These are phyloP conservation scores for Oryza officinalis DNA, from an alignment of 176 grass and related monocot genomes.

Conservation along the genomic window DNA sequence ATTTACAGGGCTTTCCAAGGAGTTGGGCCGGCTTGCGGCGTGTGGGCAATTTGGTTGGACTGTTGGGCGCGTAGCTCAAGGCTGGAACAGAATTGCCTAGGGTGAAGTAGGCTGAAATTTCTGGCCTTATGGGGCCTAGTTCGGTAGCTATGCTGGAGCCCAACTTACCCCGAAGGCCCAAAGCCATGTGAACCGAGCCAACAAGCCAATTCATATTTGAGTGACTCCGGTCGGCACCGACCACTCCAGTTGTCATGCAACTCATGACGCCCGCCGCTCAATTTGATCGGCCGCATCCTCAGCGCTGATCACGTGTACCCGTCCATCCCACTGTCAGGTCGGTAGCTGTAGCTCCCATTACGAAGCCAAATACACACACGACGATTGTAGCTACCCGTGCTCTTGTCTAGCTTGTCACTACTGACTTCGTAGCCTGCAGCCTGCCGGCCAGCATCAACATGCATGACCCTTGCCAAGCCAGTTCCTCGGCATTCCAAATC, in stretches of 20 bases:
- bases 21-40: too few relatives aligned
- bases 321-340: not conserved
- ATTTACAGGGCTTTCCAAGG: too few relatives aligned
- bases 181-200: too few relatives aligned
- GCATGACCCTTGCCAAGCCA: not conserved
- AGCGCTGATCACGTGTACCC: slow-evolving; percentile 1
- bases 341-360: not conserved
- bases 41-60: too few relatives aligned
- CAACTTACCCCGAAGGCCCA: too few relatives aligned
- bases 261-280: not conserved
- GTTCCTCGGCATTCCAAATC: not conserved
- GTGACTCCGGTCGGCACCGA: not conserved
- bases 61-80: too few relatives aligned
- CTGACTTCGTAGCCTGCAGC: not conserved
- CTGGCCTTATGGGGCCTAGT: too few relatives aligned
- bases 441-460: not conserved
- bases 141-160: too few relatives aligned
- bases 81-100: too few relatives aligned
- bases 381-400: not conserved
- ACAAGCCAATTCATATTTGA: too few relatives aligned
- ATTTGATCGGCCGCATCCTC: not conserved
- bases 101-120: too few relatives aligned
- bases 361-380: not conserved
- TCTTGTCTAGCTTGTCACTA: not conserved
- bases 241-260: not conserved